These are phyloP conservation scores for Mycena kentingensis DNA, from an alignment of 768 basidiomycete genomes.

Conservation along the genomic window DNA sequence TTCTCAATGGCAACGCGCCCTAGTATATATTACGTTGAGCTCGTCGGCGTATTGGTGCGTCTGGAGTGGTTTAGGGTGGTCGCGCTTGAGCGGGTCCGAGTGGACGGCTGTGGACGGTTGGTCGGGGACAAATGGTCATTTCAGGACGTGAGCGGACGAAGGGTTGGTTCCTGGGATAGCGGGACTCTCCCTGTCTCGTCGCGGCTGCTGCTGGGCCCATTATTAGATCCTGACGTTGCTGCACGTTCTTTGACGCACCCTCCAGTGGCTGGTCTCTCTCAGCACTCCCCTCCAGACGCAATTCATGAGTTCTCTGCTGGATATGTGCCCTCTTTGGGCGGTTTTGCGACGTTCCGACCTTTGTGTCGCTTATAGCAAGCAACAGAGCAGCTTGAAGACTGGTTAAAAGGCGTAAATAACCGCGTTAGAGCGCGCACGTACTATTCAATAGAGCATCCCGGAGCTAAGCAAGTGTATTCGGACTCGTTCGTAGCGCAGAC, in stretches of 20 bases:
- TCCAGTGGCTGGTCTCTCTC: too few relatives aligned
- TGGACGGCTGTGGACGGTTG: conserved; percentile 55
- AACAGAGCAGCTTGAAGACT: conserved; percentile 68
- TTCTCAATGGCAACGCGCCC: conserved; percentile 35
- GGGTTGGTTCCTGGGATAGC: conserved; percentile 41
- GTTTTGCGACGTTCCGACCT: conserved; percentile 36
- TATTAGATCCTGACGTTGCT: background rate
- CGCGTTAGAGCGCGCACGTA: conserved; percentile 38
- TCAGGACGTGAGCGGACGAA: conserved; percentile 73
- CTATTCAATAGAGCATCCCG: conserved; percentile 65
- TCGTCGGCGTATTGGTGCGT: conserved; percentile 74
- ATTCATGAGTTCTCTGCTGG: background rate
- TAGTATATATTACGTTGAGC: too few relatives aligned
- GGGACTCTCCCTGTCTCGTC: conserved; percentile 14
- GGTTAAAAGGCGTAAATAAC: conserved; percentile 1
- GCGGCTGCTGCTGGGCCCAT: background rate
- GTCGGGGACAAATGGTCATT: conserved; percentile 88
- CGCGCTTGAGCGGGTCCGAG: conserved; percentile 79
- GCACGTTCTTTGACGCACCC: background rate
- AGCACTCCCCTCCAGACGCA: background rate
- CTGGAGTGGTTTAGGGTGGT: conserved; percentile 82
- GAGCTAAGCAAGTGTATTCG: conserved; percentile 69
- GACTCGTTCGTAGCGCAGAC: conserved; percentile 57
- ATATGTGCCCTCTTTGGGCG: conserved; percentile 9
- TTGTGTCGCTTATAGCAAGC: conserved; percentile 77